Base-by-base conservation (phyloP, 2,329 filamentous ascomycete genomes). In the Colletotrichum horii region DNA sequence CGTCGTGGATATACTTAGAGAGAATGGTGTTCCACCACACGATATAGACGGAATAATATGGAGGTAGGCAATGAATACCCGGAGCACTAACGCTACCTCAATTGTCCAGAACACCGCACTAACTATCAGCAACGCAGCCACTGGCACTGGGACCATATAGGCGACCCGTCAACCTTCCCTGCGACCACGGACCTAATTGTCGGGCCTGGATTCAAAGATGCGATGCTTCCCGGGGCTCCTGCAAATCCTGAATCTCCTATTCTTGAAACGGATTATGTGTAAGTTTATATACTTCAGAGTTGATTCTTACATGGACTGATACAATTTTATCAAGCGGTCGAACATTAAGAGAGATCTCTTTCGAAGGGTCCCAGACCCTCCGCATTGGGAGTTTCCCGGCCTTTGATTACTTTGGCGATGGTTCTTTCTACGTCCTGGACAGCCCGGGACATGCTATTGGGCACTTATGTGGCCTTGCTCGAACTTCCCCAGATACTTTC, bases 131-230 rank as follows among this genome's bases (percentile, higher is more conserved):
- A 19, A 28, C n/a, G 24, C 80, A 86, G 85, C 71, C 88, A 90
- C 76, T 87, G 84, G 81, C 86, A 88, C 76, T 88, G 84, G 80
- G 89, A 91, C 78, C 90, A 91, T 71, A 87, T 85, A 11, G 90
- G 90, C 0, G 87, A 91, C 70, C 83, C 86, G 0, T 84, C 85
- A 0, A 82, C 80, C 0, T 91, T 91, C 65, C 88, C 88, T 1
- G 1, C 78, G 0, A 81, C 78, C 1, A 89, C 88, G 1, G 83
- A 87, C 11, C 78, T 92, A 1, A 78, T 91, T 36, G 89, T 91
- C 5, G 90, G 90, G 0, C 87, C 89, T 0, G 89, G 89, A 0
- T 88, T 91, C 79, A 87, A 85, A 64, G 75, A 84, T 3, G 80
- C 80, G 0, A 85, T 88, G 78, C 78, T 87, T 4, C 89, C 89